These are phyloP conservation scores for Acanthamoeba divionensis DNA, from an alignment of 208 protist species.

Conservation along the genomic window DNA sequence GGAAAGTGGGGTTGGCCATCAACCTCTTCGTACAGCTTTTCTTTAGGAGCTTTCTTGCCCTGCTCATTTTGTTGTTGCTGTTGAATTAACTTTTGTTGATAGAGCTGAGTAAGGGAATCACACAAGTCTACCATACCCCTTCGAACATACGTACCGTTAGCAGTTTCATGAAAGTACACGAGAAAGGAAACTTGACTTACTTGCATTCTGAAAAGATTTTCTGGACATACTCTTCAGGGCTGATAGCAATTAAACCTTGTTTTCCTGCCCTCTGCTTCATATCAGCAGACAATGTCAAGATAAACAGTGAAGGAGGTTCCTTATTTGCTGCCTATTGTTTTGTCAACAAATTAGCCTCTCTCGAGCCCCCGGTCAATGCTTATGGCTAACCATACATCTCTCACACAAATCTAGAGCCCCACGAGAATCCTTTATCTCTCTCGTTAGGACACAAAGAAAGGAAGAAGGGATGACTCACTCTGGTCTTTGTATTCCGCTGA, in stretches of 20 bases:
- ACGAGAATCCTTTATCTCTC: too few relatives aligned
- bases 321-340: neutral
- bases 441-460: neutral
- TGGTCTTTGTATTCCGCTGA: neutral
- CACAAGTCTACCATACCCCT: neutral
- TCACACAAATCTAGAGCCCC: too few relatives aligned
- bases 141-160: neutral
- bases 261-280: neutral
- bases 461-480: neutral
- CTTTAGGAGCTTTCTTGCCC: neutral
- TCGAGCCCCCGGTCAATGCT: too few relatives aligned
- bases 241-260: neutral
- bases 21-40: slow-evolving; percentile 33
- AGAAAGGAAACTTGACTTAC: neutral
- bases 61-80: neutral
- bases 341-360: too few relatives aligned
- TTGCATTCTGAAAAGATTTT: neutral
- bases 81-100: neutral
- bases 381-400: too few relatives aligned
- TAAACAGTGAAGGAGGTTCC: neutral
- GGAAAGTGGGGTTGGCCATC: neutral
- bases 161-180: neutral
- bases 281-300: neutral
- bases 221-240: neutral
- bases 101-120: neutral